A percentile compares a stretch with the other conserved stretches of the same genome.
phyloP scores from a whole-genome alignment of 2,329 filamentous ascomycete species.

The Aspergillus sp. region DNA sequence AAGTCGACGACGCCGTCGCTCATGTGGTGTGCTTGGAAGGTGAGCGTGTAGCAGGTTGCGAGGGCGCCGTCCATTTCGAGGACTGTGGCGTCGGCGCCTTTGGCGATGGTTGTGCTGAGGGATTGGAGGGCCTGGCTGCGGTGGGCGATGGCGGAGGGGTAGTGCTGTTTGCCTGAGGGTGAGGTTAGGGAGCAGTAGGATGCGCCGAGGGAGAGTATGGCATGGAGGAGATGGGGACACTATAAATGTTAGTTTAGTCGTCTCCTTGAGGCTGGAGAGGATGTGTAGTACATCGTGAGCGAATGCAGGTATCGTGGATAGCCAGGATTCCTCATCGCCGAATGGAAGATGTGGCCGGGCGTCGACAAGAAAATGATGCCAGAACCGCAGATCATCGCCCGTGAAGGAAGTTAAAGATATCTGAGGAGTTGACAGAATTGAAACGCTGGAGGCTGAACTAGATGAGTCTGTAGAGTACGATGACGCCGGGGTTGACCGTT shows the following conservation, averaged over 20 bases:
- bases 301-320: slow-evolving; percentile 5
- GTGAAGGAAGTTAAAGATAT: slow-evolving; percentile 1
- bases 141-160: slow-evolving; percentile 61
- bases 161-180: slow-evolving; percentile 51
- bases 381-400: slow-evolving; percentile 12
- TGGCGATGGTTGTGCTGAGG: slow-evolving; percentile 55
- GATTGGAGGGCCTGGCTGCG: slow-evolving; percentile 65
- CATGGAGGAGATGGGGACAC: slow-evolving; percentile 68
- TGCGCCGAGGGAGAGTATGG: slow-evolving; percentile 66
- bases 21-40: slow-evolving; percentile 36
- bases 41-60: slow-evolving; percentile 34
- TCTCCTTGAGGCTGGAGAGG: not conserved
- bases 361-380: slow-evolving; percentile 10
- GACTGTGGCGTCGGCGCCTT: slow-evolving; percentile 16
- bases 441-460: too few relatives aligned
- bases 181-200: slow-evolving; percentile 57
- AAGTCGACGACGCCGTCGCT: slow-evolving; percentile 34
- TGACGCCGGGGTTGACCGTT: not conserved
- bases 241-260: slow-evolving; percentile 15
- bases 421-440: not conserved
- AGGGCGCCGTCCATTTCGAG: slow-evolving; percentile 30
- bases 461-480: not conserved
- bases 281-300: slow-evolving; percentile 6
- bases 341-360: slow-evolving; percentile 11
- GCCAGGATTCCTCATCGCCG: slow-evolving; percentile 7